Base-by-base conservation (phyloP, 352 stramenopile genomes). In the Aphanomyces invadans region DNA sequence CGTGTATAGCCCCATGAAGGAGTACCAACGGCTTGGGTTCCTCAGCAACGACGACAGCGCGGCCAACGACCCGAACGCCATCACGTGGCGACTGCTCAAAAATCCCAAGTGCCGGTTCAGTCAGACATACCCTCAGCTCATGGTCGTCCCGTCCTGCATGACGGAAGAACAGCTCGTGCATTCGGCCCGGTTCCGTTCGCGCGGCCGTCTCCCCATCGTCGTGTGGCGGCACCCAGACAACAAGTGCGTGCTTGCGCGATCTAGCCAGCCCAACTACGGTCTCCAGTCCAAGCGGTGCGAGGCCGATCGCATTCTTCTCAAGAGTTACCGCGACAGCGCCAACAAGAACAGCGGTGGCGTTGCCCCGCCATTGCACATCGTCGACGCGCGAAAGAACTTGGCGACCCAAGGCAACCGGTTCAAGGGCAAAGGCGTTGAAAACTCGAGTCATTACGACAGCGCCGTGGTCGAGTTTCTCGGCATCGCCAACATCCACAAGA, bases 401-500 rank as follows among this genome's bases (percentile, higher is more conserved):
- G 83, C 81, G 10, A 89, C 86, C 0, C 90, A 89, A 57, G 83
- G 86, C 19, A 92, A 95, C 63, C 78, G 81, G 0, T 70, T 92
- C 31, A 89, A 89, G 56, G 86, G 86, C 32, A 95, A 95, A 80
- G 86, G 95, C 53, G 95, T 97, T 39, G 96, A 99, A 73, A 98
- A 98, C 74, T 96, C 90, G 17, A 91, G 95, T 69, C 88, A 98
- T 73, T 99, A 99, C 74, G 82, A 95, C 54, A 95, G 96, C 53
- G 87, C 89, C 11, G 95, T 88, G 2, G 88, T 99, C 49, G 91
- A 97, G 61, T 99, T 99, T 76, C 96, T 98, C 83, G 95, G 96
- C 25, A 99, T 99, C 70, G 93, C 89, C 17, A 99, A 99, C 73
- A 99, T 99, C 70, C 96, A 99, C 82, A 96, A 96, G 61, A 98